Conservation (phyloP, 208 protist genomes). For the Balamuthia mandrillaris region DNA sequence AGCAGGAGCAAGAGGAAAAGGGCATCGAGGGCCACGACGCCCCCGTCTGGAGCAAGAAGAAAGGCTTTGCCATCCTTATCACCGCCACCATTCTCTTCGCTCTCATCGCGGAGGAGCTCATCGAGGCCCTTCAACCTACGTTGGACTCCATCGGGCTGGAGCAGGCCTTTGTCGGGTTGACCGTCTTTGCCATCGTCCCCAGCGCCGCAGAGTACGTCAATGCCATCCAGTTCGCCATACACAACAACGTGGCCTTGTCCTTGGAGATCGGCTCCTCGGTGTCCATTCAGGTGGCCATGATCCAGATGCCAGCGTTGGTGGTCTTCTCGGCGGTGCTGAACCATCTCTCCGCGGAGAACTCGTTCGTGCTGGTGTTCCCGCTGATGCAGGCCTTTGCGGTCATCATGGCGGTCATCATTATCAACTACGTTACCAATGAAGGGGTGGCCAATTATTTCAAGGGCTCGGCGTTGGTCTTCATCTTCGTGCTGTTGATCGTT, state of each 20-base stretch:
- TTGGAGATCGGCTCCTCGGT: constrained; percentile 66
- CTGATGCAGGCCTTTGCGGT: constrained; percentile 63
- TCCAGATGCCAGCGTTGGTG: background rate
- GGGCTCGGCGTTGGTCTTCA: constrained; percentile 51
- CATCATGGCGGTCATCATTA: constrained; percentile 59
- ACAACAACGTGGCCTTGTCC: constrained; percentile 63
- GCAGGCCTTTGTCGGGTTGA: constrained; percentile 63
- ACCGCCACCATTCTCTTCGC: constrained; percentile 51
- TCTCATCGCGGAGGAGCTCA: constrained; percentile 52
- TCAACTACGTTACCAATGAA: constrained; percentile 64
- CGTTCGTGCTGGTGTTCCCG: constrained; percentile 66
- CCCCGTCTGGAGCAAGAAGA: constrained; percentile 50
- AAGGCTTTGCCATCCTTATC: constrained; percentile 52
- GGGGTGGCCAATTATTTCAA: constrained; percentile 68
- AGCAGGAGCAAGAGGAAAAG: constrained; percentile 42
- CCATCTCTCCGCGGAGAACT: constrained; percentile 8
- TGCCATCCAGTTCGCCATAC: constrained; percentile 54
- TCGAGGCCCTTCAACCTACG: constrained; percentile 48
- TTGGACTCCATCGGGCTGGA: constrained; percentile 54
- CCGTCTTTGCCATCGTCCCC: constrained; percentile 65
- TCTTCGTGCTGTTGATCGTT: constrained; percentile 58
- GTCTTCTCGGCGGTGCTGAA: constrained; percentile 9
- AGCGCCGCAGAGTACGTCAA: constrained; percentile 54
- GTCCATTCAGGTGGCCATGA: constrained; percentile 43
- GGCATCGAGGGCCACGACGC: constrained; percentile 16